Conservation (phyloP, 2,329 filamentous ascomycete genomes). For the Fusarium solani-melongenae region DNA sequence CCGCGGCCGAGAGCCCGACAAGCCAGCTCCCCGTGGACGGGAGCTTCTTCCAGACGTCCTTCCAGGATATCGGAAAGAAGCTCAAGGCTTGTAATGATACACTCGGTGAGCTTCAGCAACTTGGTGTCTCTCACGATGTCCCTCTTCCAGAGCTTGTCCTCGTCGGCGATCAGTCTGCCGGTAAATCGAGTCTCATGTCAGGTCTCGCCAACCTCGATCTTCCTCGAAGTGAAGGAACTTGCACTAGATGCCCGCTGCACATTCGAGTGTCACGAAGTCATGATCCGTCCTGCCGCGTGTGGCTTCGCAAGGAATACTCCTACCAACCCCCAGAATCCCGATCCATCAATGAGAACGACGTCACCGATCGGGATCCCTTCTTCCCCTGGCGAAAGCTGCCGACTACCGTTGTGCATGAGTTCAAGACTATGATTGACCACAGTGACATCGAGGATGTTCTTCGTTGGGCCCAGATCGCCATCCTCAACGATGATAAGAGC, state of each 20-base stretch:
- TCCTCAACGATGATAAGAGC: slow-evolving; percentile 73
- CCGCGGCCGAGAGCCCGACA: slow-evolving; percentile 36
- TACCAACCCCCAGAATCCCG: slow-evolving; percentile 58
- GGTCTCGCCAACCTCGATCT: slow-evolving; percentile 77
- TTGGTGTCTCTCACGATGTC: slow-evolving; percentile 78
- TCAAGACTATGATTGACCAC: slow-evolving; percentile 72
- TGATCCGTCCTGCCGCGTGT: slow-evolving; percentile 76
- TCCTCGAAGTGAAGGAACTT: slow-evolving; percentile 76
- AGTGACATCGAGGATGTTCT: slow-evolving; percentile 74
- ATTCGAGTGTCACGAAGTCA: slow-evolving; percentile 73
- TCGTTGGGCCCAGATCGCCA: slow-evolving; percentile 80
- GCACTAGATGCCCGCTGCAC: slow-evolving; percentile 83
- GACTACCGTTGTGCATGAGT: slow-evolving; percentile 61
- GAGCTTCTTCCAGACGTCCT: slow-evolving; percentile 56
- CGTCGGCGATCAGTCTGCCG: slow-evolving; percentile 86
- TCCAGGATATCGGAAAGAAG: slow-evolving; percentile 68
- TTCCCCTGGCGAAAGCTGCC: slow-evolving; percentile 72
- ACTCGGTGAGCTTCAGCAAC: slow-evolving; percentile 74
- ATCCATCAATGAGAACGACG: slow-evolving; percentile 56
- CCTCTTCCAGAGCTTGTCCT: slow-evolving; percentile 83
- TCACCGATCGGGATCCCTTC: slow-evolving; percentile 65
- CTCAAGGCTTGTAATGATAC: slow-evolving; percentile 74
- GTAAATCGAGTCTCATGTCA: slow-evolving; percentile 78
- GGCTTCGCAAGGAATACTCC: slow-evolving; percentile 72
- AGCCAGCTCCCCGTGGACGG: slow-evolving; percentile 44